A percentile compares a stretch with the other conserved stretches of the same genome.
phyloP scores from a whole-genome alignment of 2,329 filamentous ascomycete species.

The Monascus ruber region DNA sequence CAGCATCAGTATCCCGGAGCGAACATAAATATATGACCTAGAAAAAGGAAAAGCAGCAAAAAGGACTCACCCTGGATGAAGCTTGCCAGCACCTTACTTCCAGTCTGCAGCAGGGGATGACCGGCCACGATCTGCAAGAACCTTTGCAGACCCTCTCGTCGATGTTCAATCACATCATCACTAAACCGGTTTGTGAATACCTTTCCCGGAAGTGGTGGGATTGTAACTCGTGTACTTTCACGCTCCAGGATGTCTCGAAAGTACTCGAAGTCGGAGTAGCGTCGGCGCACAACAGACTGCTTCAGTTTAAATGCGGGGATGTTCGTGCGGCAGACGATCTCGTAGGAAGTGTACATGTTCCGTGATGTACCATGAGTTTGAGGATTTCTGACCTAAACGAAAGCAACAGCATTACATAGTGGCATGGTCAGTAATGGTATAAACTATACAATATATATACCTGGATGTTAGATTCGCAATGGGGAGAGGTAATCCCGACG shows the following conservation, averaged over 20 bases:
- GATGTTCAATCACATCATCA: slow-evolving; percentile 94
- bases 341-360: slow-evolving; percentile 97
- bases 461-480: no score
- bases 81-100: slow-evolving; percentile 87
- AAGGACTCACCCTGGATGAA: slow-evolving; percentile 76
- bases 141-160: slow-evolving; percentile 80
- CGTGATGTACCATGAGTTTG: slow-evolving; percentile 90
- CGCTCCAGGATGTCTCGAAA: slow-evolving; percentile 97
- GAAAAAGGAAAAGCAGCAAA: neutral
- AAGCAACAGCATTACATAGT: no score
- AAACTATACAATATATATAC: no score
- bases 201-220: slow-evolving; percentile 89
- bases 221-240: slow-evolving; percentile 86
- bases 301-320: slow-evolving; percentile 98
- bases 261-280: slow-evolving; percentile 97
- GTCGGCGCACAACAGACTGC: slow-evolving; percentile 73
- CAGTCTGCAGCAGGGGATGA: slow-evolving; percentile 91
- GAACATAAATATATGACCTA: neutral
- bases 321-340: slow-evolving; percentile 95
- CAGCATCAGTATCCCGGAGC: neutral
- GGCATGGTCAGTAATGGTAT: no score
- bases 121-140: slow-evolving; percentile 97
- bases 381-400: slow-evolving; percentile 69
- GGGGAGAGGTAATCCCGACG: no score
- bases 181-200: slow-evolving; percentile 97